Evolutionary conservation across 352 stramenopile genomes (phyloP), one percentile per base, ranked within the genome.

Genomic region (Phytophthora quininea): DNA sequence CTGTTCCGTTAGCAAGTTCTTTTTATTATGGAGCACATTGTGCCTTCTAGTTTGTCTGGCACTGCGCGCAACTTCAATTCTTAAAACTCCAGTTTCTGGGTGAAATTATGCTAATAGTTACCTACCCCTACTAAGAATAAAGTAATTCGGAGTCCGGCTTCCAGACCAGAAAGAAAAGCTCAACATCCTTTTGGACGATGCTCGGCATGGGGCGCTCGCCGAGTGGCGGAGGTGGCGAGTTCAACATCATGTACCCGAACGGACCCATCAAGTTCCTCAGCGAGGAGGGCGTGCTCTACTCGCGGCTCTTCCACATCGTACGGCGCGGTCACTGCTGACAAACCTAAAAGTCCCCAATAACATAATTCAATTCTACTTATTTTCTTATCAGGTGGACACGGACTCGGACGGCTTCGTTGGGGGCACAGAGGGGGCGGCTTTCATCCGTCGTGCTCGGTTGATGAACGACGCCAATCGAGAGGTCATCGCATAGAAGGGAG

Each of bases 391-490:
- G 88, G 84, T 96, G 42, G 88, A 96, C 42, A 86, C 80, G 5
- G 85, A 96, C 57, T 64, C 71, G 3, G 86, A 96, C 78, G 88
- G 86, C 19, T 91, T 82, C 53, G 73, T 96, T 69, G 82, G 85
- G 27, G 88, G 88, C 4, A 65, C 75, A 0, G 88, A 96, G 68
- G 88, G n/a, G 46, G 88, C 88, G 24, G 80, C 80, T 9, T 95
- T 96, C 62, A 95, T 96, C 46, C 84, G 88, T 9, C 84, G 88
- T 4, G 88, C 88, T 46, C 76, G 76, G 19, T 66, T 96, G 15
- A 74, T 91, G 58, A 96, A 96, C 53, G 88, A 96, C 49, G 88
- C 85, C 9, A 96, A 96, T 52, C 74, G 88, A 71, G 88, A 94
- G 83, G 86, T 94, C 10, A 6, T 67, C 15, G 24, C 6, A 11